These are phyloP conservation scores for Xylaria curta DNA, from an alignment of 495 filamentous ascomycete species.

Conservation along the genomic window DNA sequence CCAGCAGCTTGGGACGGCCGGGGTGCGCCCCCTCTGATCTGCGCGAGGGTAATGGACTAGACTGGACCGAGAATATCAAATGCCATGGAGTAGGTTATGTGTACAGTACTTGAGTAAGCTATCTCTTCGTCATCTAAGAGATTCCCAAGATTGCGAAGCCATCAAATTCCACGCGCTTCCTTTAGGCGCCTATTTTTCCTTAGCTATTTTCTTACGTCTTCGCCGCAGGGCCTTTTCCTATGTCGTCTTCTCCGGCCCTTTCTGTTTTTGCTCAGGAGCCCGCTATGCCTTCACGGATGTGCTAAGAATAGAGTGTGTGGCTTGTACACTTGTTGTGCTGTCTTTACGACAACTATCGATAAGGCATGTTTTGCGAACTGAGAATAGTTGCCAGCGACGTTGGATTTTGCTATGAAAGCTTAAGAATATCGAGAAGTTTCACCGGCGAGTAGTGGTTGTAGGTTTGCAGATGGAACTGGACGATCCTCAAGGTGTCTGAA, in stretches of 20 bases:
- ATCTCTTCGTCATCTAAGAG: background rate
- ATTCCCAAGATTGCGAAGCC: background rate
- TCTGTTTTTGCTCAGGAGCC: background rate
- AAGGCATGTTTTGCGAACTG: background rate
- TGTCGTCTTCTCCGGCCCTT: background rate
- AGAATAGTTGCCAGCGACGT: background rate
- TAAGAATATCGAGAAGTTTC: background rate
- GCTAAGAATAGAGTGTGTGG: background rate
- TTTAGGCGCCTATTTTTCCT: background rate
- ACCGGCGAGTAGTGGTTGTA: background rate
- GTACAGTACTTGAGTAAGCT: background rate
- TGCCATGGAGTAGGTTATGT: background rate
- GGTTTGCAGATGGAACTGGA: background rate
- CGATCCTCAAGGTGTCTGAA: background rate
- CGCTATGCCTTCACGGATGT: background rate
- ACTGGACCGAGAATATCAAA: background rate
- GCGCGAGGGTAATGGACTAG: background rate
- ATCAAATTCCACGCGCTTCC: background rate
- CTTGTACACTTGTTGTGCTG: no score
- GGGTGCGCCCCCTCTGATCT: constrained; percentile 18
- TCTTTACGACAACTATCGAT: background rate
- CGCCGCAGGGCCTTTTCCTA: no score
- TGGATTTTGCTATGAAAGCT: background rate
- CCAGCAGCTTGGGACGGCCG: constrained; percentile 16
- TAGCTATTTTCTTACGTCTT: background rate